phyloP scores from a whole-genome alignment of 2,329 filamentous ascomycete species.

The Mycogone perniciosa region DNA sequence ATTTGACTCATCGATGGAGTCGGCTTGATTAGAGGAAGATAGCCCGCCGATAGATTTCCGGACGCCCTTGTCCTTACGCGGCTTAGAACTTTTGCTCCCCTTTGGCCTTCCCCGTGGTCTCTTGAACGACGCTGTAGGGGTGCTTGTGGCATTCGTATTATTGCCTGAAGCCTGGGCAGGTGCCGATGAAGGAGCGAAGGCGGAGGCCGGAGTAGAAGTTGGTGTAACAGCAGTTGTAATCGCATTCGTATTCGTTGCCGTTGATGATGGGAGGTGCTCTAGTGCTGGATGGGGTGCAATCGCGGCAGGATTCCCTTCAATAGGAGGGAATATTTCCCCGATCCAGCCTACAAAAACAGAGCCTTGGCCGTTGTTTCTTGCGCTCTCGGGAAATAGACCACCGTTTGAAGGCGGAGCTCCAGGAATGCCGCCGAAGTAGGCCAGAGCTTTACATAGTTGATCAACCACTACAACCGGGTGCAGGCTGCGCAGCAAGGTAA shows the following conservation, averaged over 20 bases:
- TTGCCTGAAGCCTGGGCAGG: not conserved
- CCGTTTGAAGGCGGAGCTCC: slow-evolving; percentile 46
- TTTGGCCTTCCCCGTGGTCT: slow-evolving; percentile 49
- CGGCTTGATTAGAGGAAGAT: slow-evolving; percentile 2
- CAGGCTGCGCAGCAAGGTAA: slow-evolving; percentile 50
- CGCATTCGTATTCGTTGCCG: not conserved
- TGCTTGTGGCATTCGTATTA: not conserved
- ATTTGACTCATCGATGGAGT: slow-evolving; percentile 1
- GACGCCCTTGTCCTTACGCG: slow-evolving; percentile 44
- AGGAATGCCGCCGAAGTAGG: slow-evolving; percentile 58
- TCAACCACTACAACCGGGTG: slow-evolving; percentile 53
- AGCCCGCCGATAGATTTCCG: slow-evolving; percentile 32
- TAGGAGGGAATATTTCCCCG: slow-evolving; percentile 54
- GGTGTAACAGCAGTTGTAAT: not conserved
- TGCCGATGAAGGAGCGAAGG: not conserved
- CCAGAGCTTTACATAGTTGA: slow-evolving; percentile 55
- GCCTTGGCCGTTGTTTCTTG: slow-evolving; percentile 50
- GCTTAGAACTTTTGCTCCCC: slow-evolving; percentile 39
- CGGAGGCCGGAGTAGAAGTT: not conserved
- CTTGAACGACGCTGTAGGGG: slow-evolving; percentile 24
- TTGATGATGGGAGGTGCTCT: slow-evolving; percentile 2
- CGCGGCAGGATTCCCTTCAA: slow-evolving; percentile 17
- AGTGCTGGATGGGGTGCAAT: slow-evolving; percentile 3
- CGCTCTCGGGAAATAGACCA: slow-evolving; percentile 50
- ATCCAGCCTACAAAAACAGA: slow-evolving; percentile 56